A percentile compares a stretch with the other conserved stretches of the same genome.
Conservation (phyloP, 2,329 filamentous ascomycete species). For the Aquanectria penicillioides region DNA sequence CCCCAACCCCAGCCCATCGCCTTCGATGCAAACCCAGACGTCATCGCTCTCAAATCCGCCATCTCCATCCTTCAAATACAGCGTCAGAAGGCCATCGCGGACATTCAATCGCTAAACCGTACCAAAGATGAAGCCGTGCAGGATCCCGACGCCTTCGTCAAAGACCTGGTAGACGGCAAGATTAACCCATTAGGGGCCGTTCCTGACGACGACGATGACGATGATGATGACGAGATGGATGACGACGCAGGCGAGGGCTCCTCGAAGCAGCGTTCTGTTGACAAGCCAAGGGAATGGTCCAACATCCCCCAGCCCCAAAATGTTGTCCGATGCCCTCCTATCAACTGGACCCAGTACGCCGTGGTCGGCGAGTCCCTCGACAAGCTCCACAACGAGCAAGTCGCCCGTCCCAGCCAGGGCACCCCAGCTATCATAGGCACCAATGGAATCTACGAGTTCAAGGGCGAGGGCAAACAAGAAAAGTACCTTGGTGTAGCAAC, state of each 20-base stretch:
- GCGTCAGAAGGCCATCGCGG: slow-evolving; percentile 77
- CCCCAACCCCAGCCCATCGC: slow-evolving; percentile 64
- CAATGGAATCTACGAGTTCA: slow-evolving; percentile 63
- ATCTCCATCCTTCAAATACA: slow-evolving; percentile 90
- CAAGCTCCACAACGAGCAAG: slow-evolving; percentile 84
- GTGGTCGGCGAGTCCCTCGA: slow-evolving; percentile 84
- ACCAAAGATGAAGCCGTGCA: slow-evolving; percentile 77
- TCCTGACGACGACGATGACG: slow-evolving; percentile 42
- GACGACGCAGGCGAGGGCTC: slow-evolving; percentile 35
- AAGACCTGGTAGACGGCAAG: slow-evolving; percentile 72
- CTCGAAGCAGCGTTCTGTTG: slow-evolving; percentile 32
- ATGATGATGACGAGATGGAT: slow-evolving; percentile 44
- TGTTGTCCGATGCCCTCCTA: slow-evolving; percentile 84
- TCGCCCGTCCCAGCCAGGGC: slow-evolving; percentile 69
- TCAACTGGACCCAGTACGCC: slow-evolving; percentile 96
- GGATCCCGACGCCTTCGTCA: slow-evolving; percentile 77
- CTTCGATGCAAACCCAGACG: slow-evolving; percentile 80
- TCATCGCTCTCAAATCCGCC: slow-evolving; percentile 84
- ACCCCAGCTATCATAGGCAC: slow-evolving; percentile 56
- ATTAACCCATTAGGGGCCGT: slow-evolving; percentile 50
- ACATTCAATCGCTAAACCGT: slow-evolving; percentile 75
- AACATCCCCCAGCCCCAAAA: slow-evolving; percentile 81
- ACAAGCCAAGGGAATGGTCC: slow-evolving; percentile 60
- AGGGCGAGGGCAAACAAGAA: slow-evolving; percentile 56
- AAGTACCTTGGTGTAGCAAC: slow-evolving; percentile 63